Base-by-base conservation (phyloP, 768 basidiomycete genomes). In the Tephrocybe sp. region DNA sequence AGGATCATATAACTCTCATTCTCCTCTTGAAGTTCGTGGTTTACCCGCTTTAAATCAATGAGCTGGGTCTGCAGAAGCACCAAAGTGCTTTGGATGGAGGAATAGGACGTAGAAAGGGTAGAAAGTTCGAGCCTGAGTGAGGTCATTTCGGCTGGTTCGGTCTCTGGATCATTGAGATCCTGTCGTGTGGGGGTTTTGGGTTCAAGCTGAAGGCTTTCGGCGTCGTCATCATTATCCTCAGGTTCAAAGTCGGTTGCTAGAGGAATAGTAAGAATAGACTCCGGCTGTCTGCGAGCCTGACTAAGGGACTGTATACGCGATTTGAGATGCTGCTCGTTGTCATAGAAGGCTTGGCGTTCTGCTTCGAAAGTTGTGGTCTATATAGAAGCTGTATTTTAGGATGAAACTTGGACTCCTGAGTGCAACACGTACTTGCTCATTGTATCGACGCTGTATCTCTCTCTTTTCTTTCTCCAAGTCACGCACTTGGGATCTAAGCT, bases 1-100 rank as follows among this genome's bases (percentile, higher is more conserved):
- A 99, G 78, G 55, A 95, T 91, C 80, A 96, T 93, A 73, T 93
- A 99, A 44, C 90, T 90, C 69, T 97, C 94, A 67, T 98, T 99
- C 60, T 98, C 95, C 68, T 98, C 94, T 68, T 94, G 92, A 34
- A 93, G 68, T 56, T 88, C 84, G 57, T 86, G 80, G 65, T 97
- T 97, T 54, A 94, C 87, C 48, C 89, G 75, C 69, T 93, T 91
- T 47, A 98, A 70, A 62, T 98, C 95, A 28, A 86, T 75, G 10
- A 97, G 76, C 62, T 98, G 93, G 3, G 83, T 80, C 66, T 91
- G 89, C 36, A 95, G 73, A 30, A 93, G 82, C n/a, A 88, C 77
- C 9, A 95, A 74, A 24, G 93, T 94, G 52, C 83, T 88, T 60
- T 94, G 85, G 17, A 97, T 70, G 5, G 90, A 93, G 0, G 82